Evolutionary conservation across 768 basidiomycete species (phyloP).

Genomic region (Phylloporus sp.): DNA sequence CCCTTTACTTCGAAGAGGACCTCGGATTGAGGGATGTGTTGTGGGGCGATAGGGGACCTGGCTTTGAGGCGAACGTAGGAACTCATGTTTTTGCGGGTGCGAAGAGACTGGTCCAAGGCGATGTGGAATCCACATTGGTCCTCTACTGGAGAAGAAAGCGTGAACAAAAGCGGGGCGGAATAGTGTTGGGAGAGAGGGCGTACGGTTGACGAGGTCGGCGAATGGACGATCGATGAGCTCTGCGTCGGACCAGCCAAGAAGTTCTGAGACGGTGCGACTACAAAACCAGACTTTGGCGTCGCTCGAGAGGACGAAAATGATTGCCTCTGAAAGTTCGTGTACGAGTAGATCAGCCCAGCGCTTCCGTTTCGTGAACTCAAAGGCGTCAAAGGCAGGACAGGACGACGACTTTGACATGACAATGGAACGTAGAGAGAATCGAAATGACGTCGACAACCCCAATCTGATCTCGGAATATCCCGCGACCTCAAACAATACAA

Average conservation of each 20-base stretch:
- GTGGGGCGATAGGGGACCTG: conserved; percentile 31
- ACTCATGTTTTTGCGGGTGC: conserved; percentile 45
- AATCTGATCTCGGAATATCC: conserved; percentile 10
- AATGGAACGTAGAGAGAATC: conserved; percentile 3
- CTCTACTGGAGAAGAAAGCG: conserved; percentile 37
- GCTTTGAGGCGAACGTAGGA: conserved; percentile 58
- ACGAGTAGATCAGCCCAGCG: conserved; percentile 80
- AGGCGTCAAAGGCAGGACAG: conserved; percentile 31
- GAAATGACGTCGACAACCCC: conserved; percentile 28
- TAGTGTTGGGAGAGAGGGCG: conserved; percentile 14
- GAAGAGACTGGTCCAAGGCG: conserved; percentile 53
- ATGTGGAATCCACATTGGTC: conserved; percentile 46
- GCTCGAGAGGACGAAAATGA: conserved; percentile 64
- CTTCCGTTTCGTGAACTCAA: conserved; percentile 84
- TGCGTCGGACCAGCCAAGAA: conserved; percentile 71
- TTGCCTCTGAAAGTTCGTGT: conserved; percentile 68
- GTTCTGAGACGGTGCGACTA: conserved; percentile 58
- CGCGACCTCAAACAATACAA: conserved; percentile 48
- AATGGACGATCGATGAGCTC: conserved; percentile 70
- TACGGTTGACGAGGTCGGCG: conserved; percentile 60
- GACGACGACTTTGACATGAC: conserved; percentile 6
- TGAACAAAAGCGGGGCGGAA: background rate
- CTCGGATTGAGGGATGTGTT: conserved; percentile 35
- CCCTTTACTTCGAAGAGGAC: conserved; percentile 71
- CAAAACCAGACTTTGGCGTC: conserved; percentile 63